phyloP scores from a whole-genome alignment of 2,329 filamentous ascomycete genomes.

The Monilinia vaccinii-corymbosi region DNA sequence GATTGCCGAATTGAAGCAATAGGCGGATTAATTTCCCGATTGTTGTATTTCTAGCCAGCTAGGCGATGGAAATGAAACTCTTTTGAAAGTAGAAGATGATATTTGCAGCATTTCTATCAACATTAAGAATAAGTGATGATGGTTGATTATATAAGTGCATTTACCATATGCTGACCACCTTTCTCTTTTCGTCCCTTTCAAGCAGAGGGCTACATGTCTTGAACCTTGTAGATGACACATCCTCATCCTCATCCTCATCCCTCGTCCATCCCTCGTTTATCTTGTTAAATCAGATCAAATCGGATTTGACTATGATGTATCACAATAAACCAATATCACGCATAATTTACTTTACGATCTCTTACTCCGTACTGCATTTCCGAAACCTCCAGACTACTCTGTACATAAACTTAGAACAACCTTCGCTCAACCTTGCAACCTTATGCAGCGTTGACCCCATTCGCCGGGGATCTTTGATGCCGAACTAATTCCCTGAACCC shows the following conservation, averaged over 20 bases:
- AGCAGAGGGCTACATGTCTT: too few species aligned
- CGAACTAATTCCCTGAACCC: neutral
- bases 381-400: too few species aligned
- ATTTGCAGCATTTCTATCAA: neutral
- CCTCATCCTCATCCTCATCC: neutral
- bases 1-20: conserved; percentile 69
- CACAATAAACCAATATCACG: too few species aligned
- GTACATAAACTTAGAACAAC: too few species aligned
- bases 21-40: conserved; percentile 16
- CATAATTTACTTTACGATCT: too few species aligned
- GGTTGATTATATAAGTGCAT: neutral
- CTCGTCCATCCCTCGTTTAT: neutral
- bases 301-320: too few species aligned
- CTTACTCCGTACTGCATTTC: too few species aligned
- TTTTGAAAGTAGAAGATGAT: neutral
- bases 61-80: conserved; percentile 2
- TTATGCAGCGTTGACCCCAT: too few species aligned
- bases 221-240: too few species aligned
- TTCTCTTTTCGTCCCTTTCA: neutral
- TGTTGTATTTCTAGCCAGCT: conserved; percentile 12
- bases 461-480: neutral
- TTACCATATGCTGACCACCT: neutral
- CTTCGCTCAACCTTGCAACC: too few species aligned
- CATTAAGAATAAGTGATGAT: neutral
- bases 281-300: too few species aligned